Percentiles rank a stretch among this genome's conserved stretches.
phyloP scores from a whole-genome alignment of 371 early-diverging fungal species.

The Rhizopus microsporus region DNA sequence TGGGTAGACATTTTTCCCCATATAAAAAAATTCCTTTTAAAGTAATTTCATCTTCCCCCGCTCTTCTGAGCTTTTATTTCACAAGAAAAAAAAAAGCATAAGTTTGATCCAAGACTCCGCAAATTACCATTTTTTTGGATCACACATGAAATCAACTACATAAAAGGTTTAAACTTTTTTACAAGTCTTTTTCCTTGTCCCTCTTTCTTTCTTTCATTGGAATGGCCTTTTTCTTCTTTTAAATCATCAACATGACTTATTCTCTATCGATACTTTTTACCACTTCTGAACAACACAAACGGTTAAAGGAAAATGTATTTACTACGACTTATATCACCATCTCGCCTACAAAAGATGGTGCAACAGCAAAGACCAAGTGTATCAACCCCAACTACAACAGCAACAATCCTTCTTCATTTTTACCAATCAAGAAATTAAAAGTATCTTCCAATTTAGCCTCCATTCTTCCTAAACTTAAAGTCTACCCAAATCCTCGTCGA shows the following conservation, averaged over 20 bases:
- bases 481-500: conserved; percentile 2
- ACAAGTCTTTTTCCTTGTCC: neutral
- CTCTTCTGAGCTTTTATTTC: neutral
- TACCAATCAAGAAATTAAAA: conserved; percentile 21
- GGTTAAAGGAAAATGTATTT: neutral
- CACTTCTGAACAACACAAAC: neutral
- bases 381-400: conserved; percentile 14
- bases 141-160: neutral
- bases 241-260: conserved; percentile 7
- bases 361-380: conserved; percentile 25
- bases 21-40: conserved; percentile 1
- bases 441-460: conserved; percentile 17
- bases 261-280: conserved; percentile 13
- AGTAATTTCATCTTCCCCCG: neutral
- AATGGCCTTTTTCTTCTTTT: conserved; percentile 4
- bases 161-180: neutral
- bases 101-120: conserved; percentile 8
- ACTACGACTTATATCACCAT: conserved; percentile 24
- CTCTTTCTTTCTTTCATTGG: conserved; percentile 3
- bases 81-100: neutral
- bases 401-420: neutral
- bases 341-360: conserved; percentile 27
- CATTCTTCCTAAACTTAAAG: conserved; percentile 22
- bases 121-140: neutral
- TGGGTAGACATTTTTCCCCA: neutral